A percentile compares a stretch with the other conserved stretches of the same genome.
Conservation (phyloP, 225 moss, liverwort and hornwort species). For the Pleurozium schreberi region DNA sequence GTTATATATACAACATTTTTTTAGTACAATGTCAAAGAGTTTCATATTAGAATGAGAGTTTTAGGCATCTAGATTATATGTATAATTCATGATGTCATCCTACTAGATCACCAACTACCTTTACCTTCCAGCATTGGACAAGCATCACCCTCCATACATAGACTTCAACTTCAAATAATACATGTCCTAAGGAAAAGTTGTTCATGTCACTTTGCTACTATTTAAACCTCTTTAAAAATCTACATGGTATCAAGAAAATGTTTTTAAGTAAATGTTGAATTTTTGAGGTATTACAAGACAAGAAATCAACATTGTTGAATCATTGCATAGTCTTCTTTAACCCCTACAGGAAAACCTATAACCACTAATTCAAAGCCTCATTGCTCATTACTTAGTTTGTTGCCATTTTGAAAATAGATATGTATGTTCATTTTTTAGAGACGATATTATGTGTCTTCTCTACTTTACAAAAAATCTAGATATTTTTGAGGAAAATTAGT, state of each 20-base stretch:
- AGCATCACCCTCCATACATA: no score
- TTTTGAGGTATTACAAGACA: background rate
- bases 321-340: background rate
- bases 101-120: no score
- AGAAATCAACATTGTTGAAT: background rate
- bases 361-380: no score
- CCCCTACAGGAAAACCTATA: no score
- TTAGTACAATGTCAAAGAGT: background rate
- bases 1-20: background rate
- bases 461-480: no score
- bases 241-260: background rate
- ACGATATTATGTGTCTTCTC: no score
- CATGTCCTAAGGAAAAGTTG: background rate
- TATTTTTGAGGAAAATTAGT: no score
- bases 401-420: no score
- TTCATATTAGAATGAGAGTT: background rate
- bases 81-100: background rate
- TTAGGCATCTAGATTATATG: background rate
- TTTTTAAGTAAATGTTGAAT: background rate
- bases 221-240: background rate
- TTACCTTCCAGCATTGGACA: no score
- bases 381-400: no score
- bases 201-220: background rate
- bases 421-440: no score
- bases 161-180: background rate